Evolutionary conservation across 1,139 yeast genomes (phyloP), one percentile per base, ranked within the genome.

Genomic region (Yamadazyma buinensis): DNA sequence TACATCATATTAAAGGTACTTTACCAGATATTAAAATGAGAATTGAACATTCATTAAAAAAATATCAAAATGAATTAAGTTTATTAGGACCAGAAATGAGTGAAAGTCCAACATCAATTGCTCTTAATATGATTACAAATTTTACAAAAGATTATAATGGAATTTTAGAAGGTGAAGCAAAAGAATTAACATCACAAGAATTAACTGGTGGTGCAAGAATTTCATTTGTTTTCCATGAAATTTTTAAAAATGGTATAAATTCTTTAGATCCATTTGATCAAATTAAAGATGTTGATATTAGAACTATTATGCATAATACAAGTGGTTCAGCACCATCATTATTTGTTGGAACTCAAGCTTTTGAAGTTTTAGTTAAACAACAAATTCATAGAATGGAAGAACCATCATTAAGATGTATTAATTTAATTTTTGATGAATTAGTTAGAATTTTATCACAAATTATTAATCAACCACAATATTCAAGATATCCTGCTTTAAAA

Each of bases 131-230:
- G 70, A 92, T 92, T 51, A 90, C 98, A 11, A 94, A 85, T 57
- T 86, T 92, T 51, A 75, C 95, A 48, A 88, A 87, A 56, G 98
- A 92, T 57, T 92, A 88, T 62, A 82, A 80, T 46, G 94, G 95
- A 11, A 85, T 92, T 35, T 69, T 92, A 49, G 95, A 87, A 54
- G 99, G 99, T 64, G 95, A 87, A 59, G 82, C 95, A 13, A 87
- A 80, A 55, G 97, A 92, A 58, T 74, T 92, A 48, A 79, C 92
- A 7, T 75, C 85, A 13, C 79, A 80, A 57, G 97, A 88, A 61
- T 74, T 88, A 48, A 81, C 90, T 46, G 97, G 97, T 61, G 98
- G 98, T 60, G 99, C 99, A 2, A 85, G 99, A 73, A 85, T 92
- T 47, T 83, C 95, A 22, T 94, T 90, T 71, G 98, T 92, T 20